Base-by-base conservation (phyloP, 768 basidiomycete species). In the Psilocybe tampanensis region DNA sequence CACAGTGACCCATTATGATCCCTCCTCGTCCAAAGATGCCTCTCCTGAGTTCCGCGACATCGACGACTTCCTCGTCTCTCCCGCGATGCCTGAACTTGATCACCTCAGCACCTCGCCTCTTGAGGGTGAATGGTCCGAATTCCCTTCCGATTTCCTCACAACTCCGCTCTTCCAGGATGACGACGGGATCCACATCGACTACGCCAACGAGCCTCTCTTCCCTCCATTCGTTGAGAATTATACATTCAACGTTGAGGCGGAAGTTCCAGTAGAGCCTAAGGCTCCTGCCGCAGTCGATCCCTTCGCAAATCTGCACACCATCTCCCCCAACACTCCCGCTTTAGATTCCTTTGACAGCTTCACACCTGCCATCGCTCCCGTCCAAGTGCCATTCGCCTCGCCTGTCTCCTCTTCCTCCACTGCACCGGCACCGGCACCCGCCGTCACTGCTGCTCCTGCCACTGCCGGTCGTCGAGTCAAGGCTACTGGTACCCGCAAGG, bases 241-340 rank as follows among this genome's bases (percentile, higher is more conserved):
- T 39, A 62, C 70, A 0, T 63, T 39, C 36, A 39, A 13, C 15
- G 36, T 39, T 15, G 52, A 61, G 13, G 55, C 64, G 13, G 55
- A 64, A 44, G 47, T 56, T 19, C 3, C 34, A 24, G 55, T 62
- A 18, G 29, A 58, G 47, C 1, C 65, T 54, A 48, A 56, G 54
- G 43, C 13, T 45, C 42, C 4, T 29, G 29, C 54, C 29, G 18
- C 26, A 21, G 17, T 34, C 36, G 15, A 5, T 13, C 3, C 4
- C 36, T 47, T 64, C 13, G 67, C 63, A 9, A 50, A 52, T 4
- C 61, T 85, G 58, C 80, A 80, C 63, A 72, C 66, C 4, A 72
- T 87, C 62, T 80, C 86, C 7, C 85, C 86, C 8, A 59, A 55
- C 26, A 81, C 83, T 6, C 85, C 84, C 0, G 59, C 74, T 24